Conservation (phyloP, 208 protist genomes). For the Wallacemonas rigidus region DNA sequence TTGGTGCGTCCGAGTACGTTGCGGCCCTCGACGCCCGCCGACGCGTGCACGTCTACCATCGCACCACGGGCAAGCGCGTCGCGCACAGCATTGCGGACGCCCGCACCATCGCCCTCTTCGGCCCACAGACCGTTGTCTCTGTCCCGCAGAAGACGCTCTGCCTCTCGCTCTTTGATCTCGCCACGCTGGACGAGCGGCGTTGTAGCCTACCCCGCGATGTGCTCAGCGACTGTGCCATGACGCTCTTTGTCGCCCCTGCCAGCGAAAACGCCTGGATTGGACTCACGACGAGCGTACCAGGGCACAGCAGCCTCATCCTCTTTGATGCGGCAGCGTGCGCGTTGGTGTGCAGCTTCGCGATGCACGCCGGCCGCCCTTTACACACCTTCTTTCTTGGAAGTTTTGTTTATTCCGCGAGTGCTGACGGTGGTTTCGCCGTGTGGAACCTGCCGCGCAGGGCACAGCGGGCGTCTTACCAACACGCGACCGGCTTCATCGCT, state of each 20-base stretch:
- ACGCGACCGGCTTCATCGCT: constrained; percentile 41
- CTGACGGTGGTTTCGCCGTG: constrained; percentile 54
- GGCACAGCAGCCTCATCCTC: not conserved
- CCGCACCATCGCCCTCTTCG: constrained; percentile 34
- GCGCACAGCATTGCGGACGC: constrained; percentile 29
- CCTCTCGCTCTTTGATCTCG: constrained; percentile 25
- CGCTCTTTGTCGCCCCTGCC: constrained; percentile 15
- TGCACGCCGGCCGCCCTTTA: constrained; percentile 30
- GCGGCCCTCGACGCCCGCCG: constrained; percentile 23
- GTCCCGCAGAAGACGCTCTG: constrained; percentile 20
- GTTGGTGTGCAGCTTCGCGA: not conserved
- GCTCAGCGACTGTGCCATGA: constrained; percentile 13
- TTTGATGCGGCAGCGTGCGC: not conserved
- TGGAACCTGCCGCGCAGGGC: constrained; percentile 63
- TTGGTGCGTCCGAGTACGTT: constrained; percentile 30
- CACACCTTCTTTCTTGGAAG: constrained; percentile 58
- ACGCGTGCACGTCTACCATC: constrained; percentile 37
- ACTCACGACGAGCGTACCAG: not conserved
- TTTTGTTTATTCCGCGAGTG: constrained; percentile 57
- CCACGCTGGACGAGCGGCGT: not conserved
- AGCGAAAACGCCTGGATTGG: constrained; percentile 1
- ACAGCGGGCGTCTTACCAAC: constrained; percentile 64
- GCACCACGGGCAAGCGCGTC: constrained; percentile 29
- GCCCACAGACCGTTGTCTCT: constrained; percentile 42
- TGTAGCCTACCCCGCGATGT: constrained; percentile 27